A percentile compares a stretch with the other conserved stretches of the same genome.
These are phyloP conservation scores for Sugiyamaella xylanicola DNA, from an alignment of 1,139 yeast genomes.

Conservation along the genomic window DNA sequence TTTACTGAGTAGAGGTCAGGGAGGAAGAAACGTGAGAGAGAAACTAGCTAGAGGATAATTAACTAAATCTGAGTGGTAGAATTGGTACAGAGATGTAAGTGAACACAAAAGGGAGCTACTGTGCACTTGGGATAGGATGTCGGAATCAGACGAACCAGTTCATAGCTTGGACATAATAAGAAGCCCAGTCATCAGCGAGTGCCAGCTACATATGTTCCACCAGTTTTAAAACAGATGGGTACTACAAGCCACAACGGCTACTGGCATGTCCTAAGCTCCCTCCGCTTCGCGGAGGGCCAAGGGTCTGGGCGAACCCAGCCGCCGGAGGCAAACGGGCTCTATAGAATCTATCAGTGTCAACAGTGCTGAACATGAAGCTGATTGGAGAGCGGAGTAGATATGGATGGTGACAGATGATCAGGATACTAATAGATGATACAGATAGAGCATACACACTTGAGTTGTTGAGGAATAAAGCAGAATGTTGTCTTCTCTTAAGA, in stretches of 20 bases:
- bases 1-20: not conserved
- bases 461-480: not conserved
- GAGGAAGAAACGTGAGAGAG: not conserved
- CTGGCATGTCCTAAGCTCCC: no score
- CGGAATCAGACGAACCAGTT: no score
- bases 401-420: not conserved
- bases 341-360: no score
- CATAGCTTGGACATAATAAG: no score
- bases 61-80: not conserved
- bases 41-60: not conserved
- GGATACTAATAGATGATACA: not conserved
- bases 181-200: no score
- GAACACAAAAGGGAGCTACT: not conserved
- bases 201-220: no score
- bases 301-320: not conserved
- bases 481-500: conserved; percentile 13
- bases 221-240: no score
- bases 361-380: no score
- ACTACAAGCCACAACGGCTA: no score
- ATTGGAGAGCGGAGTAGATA: not conserved
- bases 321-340: not conserved
- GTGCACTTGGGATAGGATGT: no score
- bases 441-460: not conserved
- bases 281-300: not conserved
- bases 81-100: not conserved